Evolutionary conservation across 169 alveolate genomes (phyloP), one percentile per base, ranked within the genome.

Genomic region (Plasmodium relictum): DNA sequence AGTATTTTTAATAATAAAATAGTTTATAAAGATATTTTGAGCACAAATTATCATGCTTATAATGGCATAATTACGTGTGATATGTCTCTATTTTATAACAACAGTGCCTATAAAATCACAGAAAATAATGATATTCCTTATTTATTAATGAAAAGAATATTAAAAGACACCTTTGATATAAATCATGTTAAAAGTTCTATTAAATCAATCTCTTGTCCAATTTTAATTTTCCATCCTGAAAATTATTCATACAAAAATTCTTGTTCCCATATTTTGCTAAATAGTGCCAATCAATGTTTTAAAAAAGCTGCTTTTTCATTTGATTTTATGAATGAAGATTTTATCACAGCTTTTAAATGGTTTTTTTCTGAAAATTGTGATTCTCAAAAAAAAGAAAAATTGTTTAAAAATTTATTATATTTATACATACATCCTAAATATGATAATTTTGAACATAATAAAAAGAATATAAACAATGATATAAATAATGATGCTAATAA

Each of bases 271-370:
- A 63, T 78, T 18, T n/a, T 78, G n/a, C 44, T 78, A 69, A 69
- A 24, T 56, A 63, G 50, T 63, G 89, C 89, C 18, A 65, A 44
- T 41, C 70, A 65, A 12, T 78, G 72, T 63, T 39, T 26, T 54
- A 78, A 50, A 41, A 78, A 78, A 42, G 89, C 89, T 45, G 89
- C 78, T 26, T 78, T 78, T 65, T 20, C 66, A 45, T 78, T 58
- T 78, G 89, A 78, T 78, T 78, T 78, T 58, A 78, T 78, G 89
- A 78, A 78, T 69, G 89, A 78, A 66, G 89, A 78, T 58, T 78
- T 78, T 78, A 10, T 62, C 41, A 65, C 62, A 41, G 74, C 89
- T 42, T 78, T 78, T 52, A 78, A 65, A 22, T 78, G 78, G 78
- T 78, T 78, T 44, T 78, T 78, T 59, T 78, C 89, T 16, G 71